Percentiles rank a stretch among this genome's conserved stretches.
Evolutionary conservation across 495 filamentous ascomycete species (phyloP).

Genomic region (Neurospora sp.): DNA sequence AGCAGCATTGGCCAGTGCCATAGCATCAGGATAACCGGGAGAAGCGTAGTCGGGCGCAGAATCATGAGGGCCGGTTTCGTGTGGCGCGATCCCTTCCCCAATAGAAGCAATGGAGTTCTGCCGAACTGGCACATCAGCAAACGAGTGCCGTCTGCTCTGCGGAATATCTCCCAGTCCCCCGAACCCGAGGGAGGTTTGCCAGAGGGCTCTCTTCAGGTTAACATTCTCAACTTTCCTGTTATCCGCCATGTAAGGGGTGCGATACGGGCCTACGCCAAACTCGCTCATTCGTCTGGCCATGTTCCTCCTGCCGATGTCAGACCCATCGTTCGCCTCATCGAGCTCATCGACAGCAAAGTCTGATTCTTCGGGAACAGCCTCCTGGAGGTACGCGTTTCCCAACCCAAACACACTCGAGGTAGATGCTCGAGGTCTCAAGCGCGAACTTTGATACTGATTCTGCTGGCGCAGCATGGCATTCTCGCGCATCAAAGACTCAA

Average conservation of each 20-base stretch:
- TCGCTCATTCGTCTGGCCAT: constrained; percentile 48
- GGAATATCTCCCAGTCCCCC: constrained; percentile 57
- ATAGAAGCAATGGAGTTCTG: constrained; percentile 59
- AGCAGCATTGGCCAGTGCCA: not conserved
- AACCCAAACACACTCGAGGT: constrained; percentile 42
- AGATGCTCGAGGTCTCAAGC: constrained; percentile 54
- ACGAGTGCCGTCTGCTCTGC: constrained; percentile 92
- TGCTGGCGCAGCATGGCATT: constrained; percentile 61
- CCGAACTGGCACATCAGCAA: constrained; percentile 66
- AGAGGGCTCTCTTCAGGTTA: constrained; percentile 57
- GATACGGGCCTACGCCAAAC: constrained; percentile 48
- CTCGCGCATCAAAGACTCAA: constrained; percentile 63
- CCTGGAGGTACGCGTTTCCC: constrained; percentile 51
- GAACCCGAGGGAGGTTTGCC: constrained; percentile 82
- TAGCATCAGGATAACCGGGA: not conserved
- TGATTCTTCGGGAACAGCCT: constrained; percentile 56
- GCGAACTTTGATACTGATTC: constrained; percentile 48
- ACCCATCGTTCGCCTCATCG: constrained; percentile 52
- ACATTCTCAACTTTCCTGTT: constrained; percentile 67
- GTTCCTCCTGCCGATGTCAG: constrained; percentile 46
- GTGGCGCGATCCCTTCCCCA: constrained; percentile 40
- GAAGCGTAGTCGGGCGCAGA: constrained; percentile 10
- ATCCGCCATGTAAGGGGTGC: constrained; percentile 50
- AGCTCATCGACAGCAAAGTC: constrained; percentile 62
- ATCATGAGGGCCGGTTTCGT: constrained; percentile 33